These are phyloP conservation scores for Choricystis sp. DNA, from an alignment of 139 green algal genomes.

Conservation along the genomic window DNA sequence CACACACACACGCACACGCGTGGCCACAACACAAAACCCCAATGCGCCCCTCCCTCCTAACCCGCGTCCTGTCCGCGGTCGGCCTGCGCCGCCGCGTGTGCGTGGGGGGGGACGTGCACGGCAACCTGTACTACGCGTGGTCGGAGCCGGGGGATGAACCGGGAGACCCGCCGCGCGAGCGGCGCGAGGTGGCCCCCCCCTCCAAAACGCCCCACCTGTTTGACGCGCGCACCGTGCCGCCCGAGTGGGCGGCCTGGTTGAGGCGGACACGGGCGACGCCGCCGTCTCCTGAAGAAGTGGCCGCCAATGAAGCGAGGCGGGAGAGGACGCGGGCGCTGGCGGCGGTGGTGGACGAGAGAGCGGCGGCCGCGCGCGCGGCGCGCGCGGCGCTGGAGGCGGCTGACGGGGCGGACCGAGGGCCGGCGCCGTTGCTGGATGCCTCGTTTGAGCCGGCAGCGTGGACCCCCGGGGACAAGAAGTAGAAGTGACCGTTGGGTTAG, in stretches of 20 bases:
- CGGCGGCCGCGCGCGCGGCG: too few relatives aligned
- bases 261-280: not conserved
- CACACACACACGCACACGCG: not conserved
- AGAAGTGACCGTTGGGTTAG: too few relatives aligned
- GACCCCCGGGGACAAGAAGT: too few relatives aligned
- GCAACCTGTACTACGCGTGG: not conserved
- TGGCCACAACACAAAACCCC: not conserved
- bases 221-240: not conserved
- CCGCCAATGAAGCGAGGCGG: too few relatives aligned
- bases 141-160: not conserved
- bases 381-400: too few relatives aligned
- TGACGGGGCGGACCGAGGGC: not conserved
- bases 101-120: not conserved
- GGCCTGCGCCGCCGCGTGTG: conserved; percentile 8
- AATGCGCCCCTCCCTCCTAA: conserved; percentile 5
- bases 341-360: not conserved
- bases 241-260: not conserved
- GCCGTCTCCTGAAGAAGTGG: not conserved
- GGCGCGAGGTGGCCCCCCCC: too few relatives aligned
- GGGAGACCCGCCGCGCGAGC: too few relatives aligned
- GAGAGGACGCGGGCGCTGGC: not conserved
- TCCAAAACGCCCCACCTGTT: too few relatives aligned
- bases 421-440: too few relatives aligned
- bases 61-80: not conserved
- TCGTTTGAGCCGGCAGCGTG: too few relatives aligned